Evolutionary conservation across 2,329 filamentous ascomycete species (phyloP).

Genomic region (Paecilomyces sp.): DNA sequence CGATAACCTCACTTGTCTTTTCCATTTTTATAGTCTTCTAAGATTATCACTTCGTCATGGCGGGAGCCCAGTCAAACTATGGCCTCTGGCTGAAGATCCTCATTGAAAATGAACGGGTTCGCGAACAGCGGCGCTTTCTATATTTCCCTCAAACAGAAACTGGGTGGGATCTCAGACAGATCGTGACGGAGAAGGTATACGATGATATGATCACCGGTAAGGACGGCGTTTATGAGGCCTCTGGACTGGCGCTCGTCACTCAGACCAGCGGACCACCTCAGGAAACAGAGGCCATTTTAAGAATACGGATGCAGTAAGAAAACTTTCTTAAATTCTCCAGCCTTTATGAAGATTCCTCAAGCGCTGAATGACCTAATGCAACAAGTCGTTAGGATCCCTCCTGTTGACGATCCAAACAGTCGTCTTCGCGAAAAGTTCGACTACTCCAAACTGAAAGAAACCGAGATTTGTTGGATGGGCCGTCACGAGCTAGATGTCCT

Average conservation of each 20-base stretch:
- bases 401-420: background rate
- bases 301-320: background rate
- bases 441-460: background rate
- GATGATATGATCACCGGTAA: too few relatives aligned
- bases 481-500: background rate
- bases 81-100: too few relatives aligned
- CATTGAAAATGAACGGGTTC: too few relatives aligned
- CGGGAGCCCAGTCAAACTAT: too few relatives aligned
- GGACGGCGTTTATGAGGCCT: background rate
- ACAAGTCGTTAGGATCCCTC: background rate
- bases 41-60: too few relatives aligned
- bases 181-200: too few relatives aligned
- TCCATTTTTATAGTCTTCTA: too few relatives aligned
- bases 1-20: too few relatives aligned
- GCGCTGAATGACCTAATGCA: background rate
- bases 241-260: background rate
- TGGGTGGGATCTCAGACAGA: too few relatives aligned
- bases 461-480: background rate
- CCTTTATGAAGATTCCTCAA: background rate
- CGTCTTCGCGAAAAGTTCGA: background rate
- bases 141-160: too few relatives aligned
- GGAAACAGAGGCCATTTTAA: background rate
- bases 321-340: background rate
- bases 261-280: background rate
- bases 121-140: too few relatives aligned